A percentile compares a stretch with the other conserved stretches of the same genome.
Evolutionary conservation across 805 yeast genomes (phyloP).

Genomic region (Candida loeiensis): DNA sequence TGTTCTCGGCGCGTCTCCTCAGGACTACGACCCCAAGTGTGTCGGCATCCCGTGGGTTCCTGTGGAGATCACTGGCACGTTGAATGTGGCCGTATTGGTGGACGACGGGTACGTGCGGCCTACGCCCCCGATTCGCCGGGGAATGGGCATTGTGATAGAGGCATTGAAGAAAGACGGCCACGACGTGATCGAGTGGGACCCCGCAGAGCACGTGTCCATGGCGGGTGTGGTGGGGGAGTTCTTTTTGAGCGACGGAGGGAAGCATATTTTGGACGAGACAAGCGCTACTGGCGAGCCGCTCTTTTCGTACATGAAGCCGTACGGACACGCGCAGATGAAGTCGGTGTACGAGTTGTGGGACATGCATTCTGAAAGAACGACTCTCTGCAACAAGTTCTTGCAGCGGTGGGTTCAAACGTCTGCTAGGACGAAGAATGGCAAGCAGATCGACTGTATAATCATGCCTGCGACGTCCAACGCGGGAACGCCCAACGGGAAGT

Average conservation of each 20-base stretch:
- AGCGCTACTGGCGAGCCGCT: slow-evolving; percentile 44
- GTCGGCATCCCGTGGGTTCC: slow-evolving; percentile 51
- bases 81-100: slow-evolving; percentile 42
- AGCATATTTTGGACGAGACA: slow-evolving; percentile 30
- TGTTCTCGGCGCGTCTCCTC: slow-evolving; percentile 39
- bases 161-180: slow-evolving; percentile 44
- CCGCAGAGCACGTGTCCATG: slow-evolving; percentile 35
- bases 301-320: slow-evolving; percentile 39
- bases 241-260: slow-evolving; percentile 47
- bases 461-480: slow-evolving; percentile 48
- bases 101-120: slow-evolving; percentile 48
- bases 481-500: slow-evolving; percentile 32
- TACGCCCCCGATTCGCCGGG: slow-evolving; percentile 53
- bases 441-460: slow-evolving; percentile 46
- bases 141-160: slow-evolving; percentile 31
- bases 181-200: slow-evolving; percentile 48
- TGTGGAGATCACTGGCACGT: slow-evolving; percentile 29
- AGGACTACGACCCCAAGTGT: slow-evolving; percentile 48
- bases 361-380: slow-evolving; percentile 30
- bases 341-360: slow-evolving; percentile 41
- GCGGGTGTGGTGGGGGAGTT: slow-evolving; percentile 29
- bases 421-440: slow-evolving; percentile 33
- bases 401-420: slow-evolving; percentile 37
- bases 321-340: slow-evolving; percentile 33
- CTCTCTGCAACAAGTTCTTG: slow-evolving; percentile 34